Conservation (phyloP, 2,329 filamentous ascomycete species). For the Talaromyces sp. region DNA sequence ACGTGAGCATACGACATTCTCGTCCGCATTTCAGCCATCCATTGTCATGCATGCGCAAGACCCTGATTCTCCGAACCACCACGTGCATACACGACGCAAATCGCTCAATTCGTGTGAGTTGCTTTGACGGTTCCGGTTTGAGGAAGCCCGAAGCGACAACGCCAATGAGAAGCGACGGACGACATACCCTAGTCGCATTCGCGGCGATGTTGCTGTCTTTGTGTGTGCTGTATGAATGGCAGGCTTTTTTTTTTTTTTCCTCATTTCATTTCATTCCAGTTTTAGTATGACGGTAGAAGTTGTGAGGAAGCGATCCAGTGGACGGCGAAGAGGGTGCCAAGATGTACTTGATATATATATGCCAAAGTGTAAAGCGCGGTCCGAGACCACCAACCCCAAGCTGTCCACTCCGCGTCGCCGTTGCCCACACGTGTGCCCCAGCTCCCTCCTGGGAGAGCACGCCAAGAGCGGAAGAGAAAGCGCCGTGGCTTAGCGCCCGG, state of each 20-base stretch:
- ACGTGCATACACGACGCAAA: slow-evolving; percentile 1
- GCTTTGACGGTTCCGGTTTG: not conserved
- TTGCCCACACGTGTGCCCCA: not conserved
- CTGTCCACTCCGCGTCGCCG: not conserved
- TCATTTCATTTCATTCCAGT: not conserved
- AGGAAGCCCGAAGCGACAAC: not conserved
- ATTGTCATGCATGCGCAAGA: not conserved
- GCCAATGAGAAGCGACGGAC: not conserved
- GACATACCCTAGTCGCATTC: not conserved
- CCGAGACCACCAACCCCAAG: not conserved
- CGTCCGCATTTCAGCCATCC: not conserved
- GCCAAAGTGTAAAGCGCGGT: not conserved
- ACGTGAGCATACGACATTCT: not conserved
- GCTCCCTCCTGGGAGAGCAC: too few species aligned
- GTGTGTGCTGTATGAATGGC: not conserved
- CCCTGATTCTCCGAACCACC: not conserved
- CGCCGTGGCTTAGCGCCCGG: slow-evolving; percentile 12
- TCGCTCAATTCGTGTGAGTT: not conserved
- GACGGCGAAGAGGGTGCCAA: not conserved
- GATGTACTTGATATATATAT: not conserved
- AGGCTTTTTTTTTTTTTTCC: not conserved
- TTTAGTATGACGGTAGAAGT: too few species aligned
- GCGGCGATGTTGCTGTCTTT: not conserved
- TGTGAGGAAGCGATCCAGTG: not conserved
- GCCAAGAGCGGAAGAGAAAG: slow-evolving; percentile 9